Percentiles rank a stretch among this genome's conserved stretches.
These are phyloP conservation scores for Telopea speciosissima DNA, from an alignment of 177 flowering plant genomes.

Conservation along the genomic window DNA sequence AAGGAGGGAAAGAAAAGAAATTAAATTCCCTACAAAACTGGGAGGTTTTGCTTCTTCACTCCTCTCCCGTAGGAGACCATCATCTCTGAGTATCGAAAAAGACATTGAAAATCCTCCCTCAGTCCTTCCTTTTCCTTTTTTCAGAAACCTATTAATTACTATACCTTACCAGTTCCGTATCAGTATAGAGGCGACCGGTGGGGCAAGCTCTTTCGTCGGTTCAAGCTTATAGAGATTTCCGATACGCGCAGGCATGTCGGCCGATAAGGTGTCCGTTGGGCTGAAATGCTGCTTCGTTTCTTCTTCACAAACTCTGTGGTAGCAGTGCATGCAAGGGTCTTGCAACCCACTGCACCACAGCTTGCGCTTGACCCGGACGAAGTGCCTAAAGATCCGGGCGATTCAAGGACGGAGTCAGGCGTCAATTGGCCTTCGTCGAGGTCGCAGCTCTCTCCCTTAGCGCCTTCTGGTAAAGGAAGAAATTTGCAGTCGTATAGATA, in stretches of 20 bases:
- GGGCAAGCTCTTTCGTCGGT: slow-evolving; percentile 61
- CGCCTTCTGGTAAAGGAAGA: slow-evolving; percentile 42
- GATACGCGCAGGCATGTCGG: slow-evolving; percentile 24
- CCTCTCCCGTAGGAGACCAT: too few relatives aligned
- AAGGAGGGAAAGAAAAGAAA: too few relatives aligned
- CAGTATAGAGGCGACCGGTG: slow-evolving; percentile 63
- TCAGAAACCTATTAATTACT: background rate
- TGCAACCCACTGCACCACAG: slow-evolving; percentile 27
- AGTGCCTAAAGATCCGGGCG: slow-evolving; percentile 29
- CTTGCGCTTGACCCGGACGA: slow-evolving; percentile 41
- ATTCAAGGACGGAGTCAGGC: slow-evolving; percentile 62
- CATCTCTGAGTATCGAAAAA: too few relatives aligned
- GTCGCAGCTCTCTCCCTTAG: slow-evolving; percentile 23
- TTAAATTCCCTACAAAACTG: slow-evolving; percentile 32
- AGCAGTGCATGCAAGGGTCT: slow-evolving; percentile 45
- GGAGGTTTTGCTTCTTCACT: slow-evolving; percentile 17
- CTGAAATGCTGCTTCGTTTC: slow-evolving; percentile 47
- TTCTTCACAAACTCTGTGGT: slow-evolving; percentile 55
- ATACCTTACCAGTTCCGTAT: slow-evolving; percentile 10
- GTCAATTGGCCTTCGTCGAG: slow-evolving; percentile 56
- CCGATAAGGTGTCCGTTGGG: slow-evolving; percentile 24
- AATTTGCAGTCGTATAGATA: slow-evolving; percentile 46
- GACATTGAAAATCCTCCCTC: too few relatives aligned
- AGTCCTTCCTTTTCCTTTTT: background rate
- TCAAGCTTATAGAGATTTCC: slow-evolving; percentile 27